Evolutionary conservation across 768 basidiomycete species (phyloP).

Genomic region (Pluteus cervinus): DNA sequence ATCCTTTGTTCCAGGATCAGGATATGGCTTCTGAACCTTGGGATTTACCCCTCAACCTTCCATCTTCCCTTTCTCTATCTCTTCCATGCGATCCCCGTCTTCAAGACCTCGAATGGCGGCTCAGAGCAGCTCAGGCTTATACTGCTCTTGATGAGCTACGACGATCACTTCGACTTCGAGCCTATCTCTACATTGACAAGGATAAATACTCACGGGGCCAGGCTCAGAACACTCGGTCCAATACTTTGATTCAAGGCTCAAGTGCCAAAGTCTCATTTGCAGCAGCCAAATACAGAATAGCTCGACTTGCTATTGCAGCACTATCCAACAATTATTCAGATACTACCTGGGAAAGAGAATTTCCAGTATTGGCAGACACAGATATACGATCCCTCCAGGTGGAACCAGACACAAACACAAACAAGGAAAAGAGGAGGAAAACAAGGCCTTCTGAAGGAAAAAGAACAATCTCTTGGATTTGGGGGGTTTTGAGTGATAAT

Average conservation of each 20-base stretch:
- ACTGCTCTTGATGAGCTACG: constrained; percentile 1
- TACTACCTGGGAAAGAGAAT: not conserved
- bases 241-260: not conserved
- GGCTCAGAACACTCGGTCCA: not conserved
- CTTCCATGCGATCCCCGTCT: not conserved
- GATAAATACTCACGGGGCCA: not conserved
- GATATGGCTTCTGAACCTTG: not conserved
- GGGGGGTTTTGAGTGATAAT: no score
- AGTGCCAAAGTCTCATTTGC: not conserved
- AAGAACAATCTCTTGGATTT: constrained; percentile 1
- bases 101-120: constrained; percentile 3
- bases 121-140: constrained; percentile 1
- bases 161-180: constrained; percentile 1
- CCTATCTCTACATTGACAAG: not conserved
- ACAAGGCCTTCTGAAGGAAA: not conserved
- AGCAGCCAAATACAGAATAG: not conserved
- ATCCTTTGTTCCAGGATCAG: no score
- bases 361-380: not conserved
- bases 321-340: not conserved
- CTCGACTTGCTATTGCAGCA: not conserved
- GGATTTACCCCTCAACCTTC: constrained; percentile 4
- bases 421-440: no score
- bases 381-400: not conserved
- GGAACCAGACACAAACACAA: no score
- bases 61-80: not conserved